Evolutionary conservation across 129 eudicot genomes (phyloP).

Genomic region (Tagetes erecta): DNA sequence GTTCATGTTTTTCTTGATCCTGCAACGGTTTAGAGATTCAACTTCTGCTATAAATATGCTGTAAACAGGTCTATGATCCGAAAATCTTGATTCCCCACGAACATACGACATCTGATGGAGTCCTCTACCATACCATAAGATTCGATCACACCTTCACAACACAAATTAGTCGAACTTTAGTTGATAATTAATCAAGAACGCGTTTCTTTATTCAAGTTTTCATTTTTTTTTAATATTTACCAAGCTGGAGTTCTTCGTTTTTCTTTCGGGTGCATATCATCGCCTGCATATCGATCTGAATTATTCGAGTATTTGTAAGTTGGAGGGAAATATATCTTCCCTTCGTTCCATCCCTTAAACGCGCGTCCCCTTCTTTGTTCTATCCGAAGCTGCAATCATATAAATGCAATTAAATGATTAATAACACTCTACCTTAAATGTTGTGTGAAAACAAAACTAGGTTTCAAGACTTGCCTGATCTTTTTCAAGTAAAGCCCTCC

Average conservation of each 20-base stretch:
- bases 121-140: constrained; percentile 85
- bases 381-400: constrained; percentile 62
- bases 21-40: constrained; percentile 35
- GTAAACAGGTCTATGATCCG: constrained; percentile 45
- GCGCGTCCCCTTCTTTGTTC: constrained; percentile 83
- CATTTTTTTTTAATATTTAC: constrained; percentile 37
- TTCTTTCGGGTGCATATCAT: constrained; percentile 76
- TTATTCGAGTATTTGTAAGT: constrained; percentile 93
- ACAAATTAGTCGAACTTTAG: constrained; percentile 14
- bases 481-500: constrained; percentile 85
- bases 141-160: constrained; percentile 83
- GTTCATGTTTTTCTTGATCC: constrained; percentile 27
- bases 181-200: background rate
- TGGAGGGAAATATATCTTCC: constrained; percentile 93
- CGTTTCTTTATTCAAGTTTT: background rate
- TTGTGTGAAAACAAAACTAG: background rate
- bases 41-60: constrained; percentile 44
- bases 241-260: constrained; percentile 99
- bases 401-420: background rate
- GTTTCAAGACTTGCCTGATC: constrained; percentile 72
- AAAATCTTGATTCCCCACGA: constrained; percentile 45
- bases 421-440: background rate
- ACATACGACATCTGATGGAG: constrained; percentile 78
- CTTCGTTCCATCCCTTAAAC: constrained; percentile 91
- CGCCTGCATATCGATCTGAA: constrained; percentile 96